A percentile compares a stretch with the other conserved stretches of the same genome.
These are phyloP conservation scores for Aureobasidium zeae DNA, from an alignment of 2,329 filamentous ascomycete species.

Conservation along the genomic window DNA sequence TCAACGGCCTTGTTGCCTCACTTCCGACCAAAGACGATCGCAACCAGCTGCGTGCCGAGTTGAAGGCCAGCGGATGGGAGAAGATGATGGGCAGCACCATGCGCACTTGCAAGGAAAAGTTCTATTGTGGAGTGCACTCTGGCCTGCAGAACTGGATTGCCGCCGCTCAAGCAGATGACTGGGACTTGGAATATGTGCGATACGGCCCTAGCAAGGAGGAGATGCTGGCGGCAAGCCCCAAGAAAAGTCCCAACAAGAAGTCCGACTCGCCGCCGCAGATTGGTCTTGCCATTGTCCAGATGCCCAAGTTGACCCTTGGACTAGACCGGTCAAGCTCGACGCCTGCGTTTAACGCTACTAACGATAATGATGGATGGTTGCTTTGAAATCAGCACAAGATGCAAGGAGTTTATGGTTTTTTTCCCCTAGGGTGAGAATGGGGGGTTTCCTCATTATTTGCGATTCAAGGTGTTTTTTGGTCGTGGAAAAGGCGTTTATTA, in stretches of 20 bases:
- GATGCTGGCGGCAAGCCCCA: slow-evolving; percentile 34
- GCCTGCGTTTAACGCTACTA: slow-evolving; percentile 7
- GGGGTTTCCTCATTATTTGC: neutral
- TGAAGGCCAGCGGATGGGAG: slow-evolving; percentile 82
- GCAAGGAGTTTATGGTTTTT: neutral
- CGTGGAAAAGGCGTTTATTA: neutral
- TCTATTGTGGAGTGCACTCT: slow-evolving; percentile 87
- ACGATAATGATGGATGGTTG: slow-evolving; percentile 18
- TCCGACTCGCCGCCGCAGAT: slow-evolving; percentile 16
- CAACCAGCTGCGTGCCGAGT: slow-evolving; percentile 66
- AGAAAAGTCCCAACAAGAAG: slow-evolving; percentile 25
- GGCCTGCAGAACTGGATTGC: slow-evolving; percentile 83
- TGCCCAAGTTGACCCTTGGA: slow-evolving; percentile 15
- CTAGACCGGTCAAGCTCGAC: slow-evolving; percentile 13
- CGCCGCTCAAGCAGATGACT: slow-evolving; percentile 77
- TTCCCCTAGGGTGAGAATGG: too few species aligned
- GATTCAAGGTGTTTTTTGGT: neutral
- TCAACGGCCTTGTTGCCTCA: slow-evolving; percentile 83
- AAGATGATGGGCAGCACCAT: slow-evolving; percentile 77
- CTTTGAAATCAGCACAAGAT: slow-evolving; percentile 4
- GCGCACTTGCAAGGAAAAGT: slow-evolving; percentile 93
- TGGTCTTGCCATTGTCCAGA: slow-evolving; percentile 9
- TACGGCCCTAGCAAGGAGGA: slow-evolving; percentile 52
- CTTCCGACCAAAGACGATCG: slow-evolving; percentile 61
- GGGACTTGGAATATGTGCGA: slow-evolving; percentile 73